A percentile compares a stretch with the other conserved stretches of the same genome.
phyloP scores from a whole-genome alignment of 2,329 filamentous ascomycete species.

The Dothistroma septosporum region DNA sequence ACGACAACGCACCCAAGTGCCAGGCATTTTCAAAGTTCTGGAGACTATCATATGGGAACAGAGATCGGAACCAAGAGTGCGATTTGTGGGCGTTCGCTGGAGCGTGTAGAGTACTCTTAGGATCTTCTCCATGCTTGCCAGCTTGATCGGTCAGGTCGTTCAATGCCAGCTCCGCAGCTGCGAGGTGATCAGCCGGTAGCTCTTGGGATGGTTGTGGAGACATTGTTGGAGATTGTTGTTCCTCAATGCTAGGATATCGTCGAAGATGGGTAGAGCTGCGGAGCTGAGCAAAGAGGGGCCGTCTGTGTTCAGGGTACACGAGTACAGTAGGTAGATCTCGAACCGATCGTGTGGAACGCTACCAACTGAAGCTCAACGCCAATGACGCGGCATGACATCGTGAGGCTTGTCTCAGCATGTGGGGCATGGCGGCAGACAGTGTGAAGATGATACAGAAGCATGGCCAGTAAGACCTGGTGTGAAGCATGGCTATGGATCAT shows the following conservation, averaged over 20 bases:
- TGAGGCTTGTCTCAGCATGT: neutral
- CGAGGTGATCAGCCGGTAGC: conserved; percentile 22
- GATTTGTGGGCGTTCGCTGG: conserved; percentile 24
- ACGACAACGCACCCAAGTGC: conserved; percentile 31
- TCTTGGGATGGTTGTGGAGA: conserved; percentile 2
- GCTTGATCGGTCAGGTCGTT: conserved; percentile 26
- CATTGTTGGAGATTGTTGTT: neutral
- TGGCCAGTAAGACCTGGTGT: neutral
- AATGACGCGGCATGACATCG: neutral
- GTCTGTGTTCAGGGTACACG: neutral
- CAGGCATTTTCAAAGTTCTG: conserved; percentile 36
- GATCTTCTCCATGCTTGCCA: conserved; percentile 19
- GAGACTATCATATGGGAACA: conserved; percentile 28
- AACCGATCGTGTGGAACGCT: neutral
- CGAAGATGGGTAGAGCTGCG: no score
- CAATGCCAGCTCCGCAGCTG: conserved; percentile 25
- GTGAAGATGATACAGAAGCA: neutral
- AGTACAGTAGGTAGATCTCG: neutral
- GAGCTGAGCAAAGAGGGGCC: neutral
- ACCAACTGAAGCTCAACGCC: neutral
- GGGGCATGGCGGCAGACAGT: conserved; percentile 1
- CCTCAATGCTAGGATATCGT: neutral
- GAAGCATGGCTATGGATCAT: neutral
- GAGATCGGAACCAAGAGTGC: conserved; percentile 21
- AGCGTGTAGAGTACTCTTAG: conserved; percentile 27